Conservation (phyloP, 192 early-diverging fungal genomes). For the Ambispora gerdemannii region DNA sequence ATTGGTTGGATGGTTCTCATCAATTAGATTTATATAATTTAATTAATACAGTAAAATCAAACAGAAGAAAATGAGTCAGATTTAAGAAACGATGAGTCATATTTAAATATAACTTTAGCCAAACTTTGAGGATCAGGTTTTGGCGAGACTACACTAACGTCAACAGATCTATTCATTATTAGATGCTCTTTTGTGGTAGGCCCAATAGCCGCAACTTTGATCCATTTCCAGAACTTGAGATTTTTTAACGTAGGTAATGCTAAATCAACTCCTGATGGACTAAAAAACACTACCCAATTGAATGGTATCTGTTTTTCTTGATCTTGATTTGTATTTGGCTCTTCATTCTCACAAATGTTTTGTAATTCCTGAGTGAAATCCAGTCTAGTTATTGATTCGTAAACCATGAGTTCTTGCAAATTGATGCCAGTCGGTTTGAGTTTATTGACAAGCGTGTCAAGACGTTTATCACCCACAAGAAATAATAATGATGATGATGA, state of each 20-base stretch:
- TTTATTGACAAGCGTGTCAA: constrained; percentile 37
- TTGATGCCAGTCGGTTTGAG: constrained; percentile 31
- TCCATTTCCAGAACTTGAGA: neutral
- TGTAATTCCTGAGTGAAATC: constrained; percentile 29
- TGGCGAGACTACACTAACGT: constrained; percentile 36
- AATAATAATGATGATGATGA: constrained; percentile 37
- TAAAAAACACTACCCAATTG: constrained; percentile 63
- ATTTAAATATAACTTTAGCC: constrained; percentile 24
- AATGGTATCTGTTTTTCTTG: no score
- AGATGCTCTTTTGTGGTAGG: constrained; percentile 44
- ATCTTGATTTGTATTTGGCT: neutral
- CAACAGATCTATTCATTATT: neutral
- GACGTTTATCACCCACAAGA: constrained; percentile 52
- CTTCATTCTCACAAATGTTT: neutral
- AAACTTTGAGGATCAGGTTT: constrained; percentile 36
- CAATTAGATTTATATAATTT: no score
- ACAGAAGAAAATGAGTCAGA: no score
- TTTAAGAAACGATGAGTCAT: no score
- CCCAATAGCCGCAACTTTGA: constrained; percentile 47
- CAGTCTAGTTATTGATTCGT: constrained; percentile 35
- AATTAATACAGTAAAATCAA: no score
- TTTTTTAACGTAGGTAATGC: constrained; percentile 29
- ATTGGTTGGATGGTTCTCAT: no score
- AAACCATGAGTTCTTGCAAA: constrained; percentile 40
- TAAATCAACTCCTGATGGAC: constrained; percentile 53